These are phyloP conservation scores for Yarrowia sp. DNA, from an alignment of 805 yeast genomes.

Conservation along the genomic window DNA sequence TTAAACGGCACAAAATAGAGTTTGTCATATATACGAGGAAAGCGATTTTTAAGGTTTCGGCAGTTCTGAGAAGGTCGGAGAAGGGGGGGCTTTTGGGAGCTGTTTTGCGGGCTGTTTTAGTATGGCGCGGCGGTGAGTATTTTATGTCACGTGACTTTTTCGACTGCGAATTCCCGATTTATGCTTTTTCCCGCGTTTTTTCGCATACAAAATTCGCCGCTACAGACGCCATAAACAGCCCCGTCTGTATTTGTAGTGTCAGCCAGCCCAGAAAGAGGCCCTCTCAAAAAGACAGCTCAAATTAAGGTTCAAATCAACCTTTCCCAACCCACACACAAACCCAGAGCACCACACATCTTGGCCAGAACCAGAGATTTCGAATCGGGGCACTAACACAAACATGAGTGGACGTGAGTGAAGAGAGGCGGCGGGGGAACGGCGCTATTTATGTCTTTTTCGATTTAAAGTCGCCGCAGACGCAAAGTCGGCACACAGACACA, in stretches of 20 bases:
- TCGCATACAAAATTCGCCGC: no score
- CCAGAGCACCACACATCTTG: no score
- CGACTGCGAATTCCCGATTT: not conserved
- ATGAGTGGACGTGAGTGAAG: conserved; percentile 25
- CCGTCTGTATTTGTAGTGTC: no score
- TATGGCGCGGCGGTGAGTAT: no score
- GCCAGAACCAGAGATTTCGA: no score
- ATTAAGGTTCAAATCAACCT: conserved; percentile 11
- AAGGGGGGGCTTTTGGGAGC: not conserved
- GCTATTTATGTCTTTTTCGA: not conserved
- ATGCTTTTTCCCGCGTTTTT: no score
- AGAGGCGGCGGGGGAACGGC: not conserved
- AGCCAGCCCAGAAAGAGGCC: not conserved
- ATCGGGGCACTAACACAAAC: not conserved
- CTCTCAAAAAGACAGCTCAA: conserved; percentile 18
- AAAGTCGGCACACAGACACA: not conserved
- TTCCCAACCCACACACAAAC: not conserved
- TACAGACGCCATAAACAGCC: not conserved
- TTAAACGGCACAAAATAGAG: not conserved
- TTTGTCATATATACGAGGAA: conserved; percentile 17
- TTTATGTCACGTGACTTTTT: not conserved
- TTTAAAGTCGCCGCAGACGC: not conserved
- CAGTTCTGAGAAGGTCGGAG: not conserved
- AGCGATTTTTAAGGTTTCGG: not conserved
- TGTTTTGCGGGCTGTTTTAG: not conserved